Conservation (phyloP, 345 rosid species). For the Syzygium aqueum region DNA sequence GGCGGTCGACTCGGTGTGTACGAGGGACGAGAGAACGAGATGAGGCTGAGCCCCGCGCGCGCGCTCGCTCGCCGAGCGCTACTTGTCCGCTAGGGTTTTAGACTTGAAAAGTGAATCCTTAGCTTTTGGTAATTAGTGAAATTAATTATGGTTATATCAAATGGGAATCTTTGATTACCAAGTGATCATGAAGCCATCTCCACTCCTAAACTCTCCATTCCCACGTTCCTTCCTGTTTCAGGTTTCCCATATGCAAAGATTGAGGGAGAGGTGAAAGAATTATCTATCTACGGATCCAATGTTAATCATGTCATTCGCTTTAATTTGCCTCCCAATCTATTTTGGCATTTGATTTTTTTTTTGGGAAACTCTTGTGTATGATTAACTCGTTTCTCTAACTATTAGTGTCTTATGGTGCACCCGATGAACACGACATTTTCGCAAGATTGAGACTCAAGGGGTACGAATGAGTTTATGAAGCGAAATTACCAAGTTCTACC, state of each 20-base stretch:
- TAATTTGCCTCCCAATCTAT: not conserved
- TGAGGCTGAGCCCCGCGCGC: not conserved
- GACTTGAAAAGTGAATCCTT: not conserved
- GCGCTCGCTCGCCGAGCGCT: not conserved
- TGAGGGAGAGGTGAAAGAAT: not conserved
- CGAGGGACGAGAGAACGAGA: not conserved
- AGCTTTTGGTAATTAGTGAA: not conserved
- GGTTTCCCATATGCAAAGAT: rapidly evolving
- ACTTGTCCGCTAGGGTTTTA: not conserved
- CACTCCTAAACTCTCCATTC: not conserved
- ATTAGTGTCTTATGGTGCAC: not conserved
- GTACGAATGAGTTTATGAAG: rapidly evolving
- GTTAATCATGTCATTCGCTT: not conserved
- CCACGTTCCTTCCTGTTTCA: not conserved
- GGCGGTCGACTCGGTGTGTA: not conserved
- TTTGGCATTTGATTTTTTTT: not conserved
- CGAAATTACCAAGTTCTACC: not conserved
- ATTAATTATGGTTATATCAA: not conserved
- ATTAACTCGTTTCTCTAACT: not conserved
- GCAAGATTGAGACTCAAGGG: rapidly evolving
- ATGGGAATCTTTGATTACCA: not conserved
- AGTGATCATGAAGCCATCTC: too few species aligned
- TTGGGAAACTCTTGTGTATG: not conserved
- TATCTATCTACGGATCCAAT: too few species aligned
- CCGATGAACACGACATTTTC: not conserved